Percentiles rank a stretch among this genome's conserved stretches.
Evolutionary conservation across 2,329 filamentous ascomycete genomes (phyloP).

Genomic region (Cryoendolithus antarcticus): DNA sequence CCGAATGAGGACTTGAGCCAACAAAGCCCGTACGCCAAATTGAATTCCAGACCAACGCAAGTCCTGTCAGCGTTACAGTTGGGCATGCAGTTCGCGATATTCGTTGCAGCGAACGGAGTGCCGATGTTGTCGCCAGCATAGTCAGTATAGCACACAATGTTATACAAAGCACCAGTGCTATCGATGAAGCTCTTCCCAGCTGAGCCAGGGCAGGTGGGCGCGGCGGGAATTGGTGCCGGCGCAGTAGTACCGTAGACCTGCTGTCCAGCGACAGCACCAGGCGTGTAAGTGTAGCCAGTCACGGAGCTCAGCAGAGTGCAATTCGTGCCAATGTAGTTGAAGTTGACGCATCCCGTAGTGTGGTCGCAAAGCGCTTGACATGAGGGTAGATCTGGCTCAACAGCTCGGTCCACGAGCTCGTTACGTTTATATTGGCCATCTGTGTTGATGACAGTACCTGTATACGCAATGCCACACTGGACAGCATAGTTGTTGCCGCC

Average conservation of each 20-base stretch:
- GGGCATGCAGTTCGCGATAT: constrained; percentile 10
- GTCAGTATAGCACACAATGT: constrained; percentile 10
- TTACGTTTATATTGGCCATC: constrained; percentile 2
- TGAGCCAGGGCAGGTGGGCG: constrained; percentile 11
- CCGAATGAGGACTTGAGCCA: constrained; percentile 13
- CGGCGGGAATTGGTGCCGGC: constrained; percentile 3
- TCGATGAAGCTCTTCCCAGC: constrained; percentile 11
- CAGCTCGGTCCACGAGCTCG: constrained; percentile 7
- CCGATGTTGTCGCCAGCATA: constrained; percentile 10
- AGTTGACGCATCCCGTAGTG: constrained; percentile 16
- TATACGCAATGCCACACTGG: constrained; percentile 11
- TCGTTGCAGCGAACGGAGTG: constrained; percentile 5
- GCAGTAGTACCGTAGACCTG: constrained; percentile 1
- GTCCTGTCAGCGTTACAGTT: constrained; percentile 10
- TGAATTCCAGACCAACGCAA: constrained; percentile 12
- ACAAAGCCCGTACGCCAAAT: constrained; percentile 7
- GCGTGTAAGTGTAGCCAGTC: constrained; percentile 12
- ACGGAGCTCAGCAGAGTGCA: constrained; percentile 20
- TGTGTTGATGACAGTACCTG: constrained; percentile 12
- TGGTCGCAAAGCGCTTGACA: constrained; percentile 14
- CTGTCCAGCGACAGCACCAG: constrained; percentile 12
- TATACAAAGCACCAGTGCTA: constrained; percentile 8
- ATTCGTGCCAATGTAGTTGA: constrained; percentile 17
- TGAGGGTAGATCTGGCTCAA: constrained; percentile 9
- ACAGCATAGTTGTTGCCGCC: constrained; percentile 7